Base-by-base conservation (phyloP, 2,329 filamentous ascomycete species). In the Trichoderma guizhouense region DNA sequence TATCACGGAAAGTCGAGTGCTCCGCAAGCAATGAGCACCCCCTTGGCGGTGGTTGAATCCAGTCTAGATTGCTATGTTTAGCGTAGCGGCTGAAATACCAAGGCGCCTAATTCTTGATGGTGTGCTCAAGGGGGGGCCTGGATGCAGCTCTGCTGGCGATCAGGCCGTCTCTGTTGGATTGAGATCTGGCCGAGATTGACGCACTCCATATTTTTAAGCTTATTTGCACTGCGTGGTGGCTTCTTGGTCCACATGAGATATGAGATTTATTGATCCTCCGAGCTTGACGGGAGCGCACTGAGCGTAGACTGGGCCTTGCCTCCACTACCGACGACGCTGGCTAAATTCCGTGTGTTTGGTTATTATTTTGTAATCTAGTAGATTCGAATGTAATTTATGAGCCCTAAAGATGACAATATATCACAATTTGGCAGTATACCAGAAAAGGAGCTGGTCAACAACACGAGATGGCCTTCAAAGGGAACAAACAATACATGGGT, bases 161-260 rank as follows among this genome's bases (percentile, higher is more conserved):
- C 24, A 67, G 34, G 64, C 64, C 65, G 65, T 24, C 65, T 53
- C 26, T 7, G 64, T 43, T 57, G 65, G 34, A 32, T 68, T 47
- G 2, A 68, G 65, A 68, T 68, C 65, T 60, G 34, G 8, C 34
- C 26, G 18, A 68, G 53, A 68, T 60, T 47, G 30, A 30, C 15
- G 53, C 43, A 36, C 53, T 57, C 32, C 34, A 30, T 43, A 14
- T 15, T 68, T 53, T 68, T 68, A 68, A 68, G 65, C 65, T 68
- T 68, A 68, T 43, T 60, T 68, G 18, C 15, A 43, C 53, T 32
- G 30, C 65, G 21, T 21, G 26, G 21, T 21, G 26, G 12, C 32
- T 58, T 26, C 4, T 24, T 24, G 26, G 1, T 24, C 64, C 32
- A 58, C 53, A 21, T 5, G 18, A 24, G 8, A 26, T 15, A 60